A percentile compares a stretch with the other conserved stretches of the same genome.
Conservation (phyloP, 129 eudicot genomes). For the Pseudognaphalium luteoalbum region DNA sequence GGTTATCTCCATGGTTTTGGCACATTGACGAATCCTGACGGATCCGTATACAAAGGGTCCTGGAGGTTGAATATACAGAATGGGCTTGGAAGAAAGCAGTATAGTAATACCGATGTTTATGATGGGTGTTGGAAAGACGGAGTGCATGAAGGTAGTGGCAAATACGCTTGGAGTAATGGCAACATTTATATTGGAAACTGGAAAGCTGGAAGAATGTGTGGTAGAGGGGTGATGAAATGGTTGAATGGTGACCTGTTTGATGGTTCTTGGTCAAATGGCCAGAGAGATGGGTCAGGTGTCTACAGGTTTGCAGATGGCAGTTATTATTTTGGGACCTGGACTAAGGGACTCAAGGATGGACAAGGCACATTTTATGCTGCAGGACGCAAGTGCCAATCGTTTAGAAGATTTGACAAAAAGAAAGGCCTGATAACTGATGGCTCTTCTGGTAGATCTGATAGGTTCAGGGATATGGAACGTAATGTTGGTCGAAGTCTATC, state of each 20-base stretch:
- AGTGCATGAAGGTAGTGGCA: slow-evolving; percentile 83
- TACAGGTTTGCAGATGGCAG: slow-evolving; percentile 88
- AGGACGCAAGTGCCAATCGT: slow-evolving; percentile 57
- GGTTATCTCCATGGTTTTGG: slow-evolving; percentile 94
- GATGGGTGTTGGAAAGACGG: slow-evolving; percentile 98
- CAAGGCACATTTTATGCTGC: slow-evolving; percentile 80
- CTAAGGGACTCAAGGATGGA: slow-evolving; percentile 92
- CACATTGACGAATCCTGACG: slow-evolving; percentile 53
- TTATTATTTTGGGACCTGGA: slow-evolving; percentile 91
- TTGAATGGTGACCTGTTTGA: slow-evolving; percentile 85
- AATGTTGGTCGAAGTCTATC: slow-evolving; percentile 59
- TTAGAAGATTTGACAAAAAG: slow-evolving; percentile 44
- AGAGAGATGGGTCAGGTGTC: slow-evolving; percentile 81
- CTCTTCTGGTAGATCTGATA: slow-evolving; percentile 47
- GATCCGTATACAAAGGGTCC: slow-evolving; percentile 72
- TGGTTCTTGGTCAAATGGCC: slow-evolving; percentile 86
- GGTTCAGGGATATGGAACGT: slow-evolving; percentile 35
- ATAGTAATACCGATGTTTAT: slow-evolving; percentile 71
- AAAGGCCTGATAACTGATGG: slow-evolving; percentile 42
- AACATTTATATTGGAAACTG: slow-evolving; percentile 81
- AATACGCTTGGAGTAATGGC: slow-evolving; percentile 80
- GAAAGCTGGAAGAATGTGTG: slow-evolving; percentile 88
- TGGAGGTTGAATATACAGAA: slow-evolving; percentile 84
- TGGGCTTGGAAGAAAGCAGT: slow-evolving; percentile 84
- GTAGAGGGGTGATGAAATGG: slow-evolving; percentile 97